phyloP scores from a whole-genome alignment of 1,139 yeast genomes.

The Yarrowia galli region DNA sequence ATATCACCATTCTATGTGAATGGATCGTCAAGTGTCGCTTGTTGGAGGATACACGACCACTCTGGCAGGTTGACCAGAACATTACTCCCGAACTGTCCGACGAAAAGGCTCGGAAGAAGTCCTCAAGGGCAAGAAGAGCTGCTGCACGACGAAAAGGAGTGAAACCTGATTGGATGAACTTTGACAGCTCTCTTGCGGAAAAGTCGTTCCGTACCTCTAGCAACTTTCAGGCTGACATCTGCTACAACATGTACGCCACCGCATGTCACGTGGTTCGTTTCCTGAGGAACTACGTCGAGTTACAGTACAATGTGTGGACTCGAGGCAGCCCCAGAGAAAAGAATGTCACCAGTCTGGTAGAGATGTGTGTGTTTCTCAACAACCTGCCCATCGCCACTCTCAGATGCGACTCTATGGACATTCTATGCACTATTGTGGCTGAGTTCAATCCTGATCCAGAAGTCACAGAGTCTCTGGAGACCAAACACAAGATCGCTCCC shows the following conservation, averaged over 20 bases:
- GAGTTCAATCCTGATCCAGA: slow-evolving; percentile 21
- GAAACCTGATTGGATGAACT: slow-evolving; percentile 30
- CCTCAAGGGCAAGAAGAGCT: slow-evolving; percentile 20
- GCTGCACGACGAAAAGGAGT: not conserved
- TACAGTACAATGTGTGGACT: slow-evolving; percentile 25
- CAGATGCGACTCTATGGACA: slow-evolving; percentile 34
- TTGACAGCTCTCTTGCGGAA: slow-evolving; percentile 4
- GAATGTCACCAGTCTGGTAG: slow-evolving; percentile 7
- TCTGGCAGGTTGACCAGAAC: slow-evolving; percentile 24
- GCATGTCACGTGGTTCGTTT: slow-evolving; percentile 26
- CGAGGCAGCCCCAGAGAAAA: not conserved
- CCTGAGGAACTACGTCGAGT: slow-evolving; percentile 11
- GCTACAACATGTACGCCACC: slow-evolving; percentile 32
- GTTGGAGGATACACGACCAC: slow-evolving; percentile 10
- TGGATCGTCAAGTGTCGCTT: slow-evolving; percentile 24
- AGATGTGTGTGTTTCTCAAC: slow-evolving; percentile 20
- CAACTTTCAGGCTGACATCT: slow-evolving; percentile 23
- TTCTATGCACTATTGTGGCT: slow-evolving; percentile 11
- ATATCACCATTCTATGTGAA: slow-evolving; percentile 1
- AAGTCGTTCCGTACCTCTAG: slow-evolving; percentile 12
- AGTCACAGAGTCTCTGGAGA: slow-evolving; percentile 1
- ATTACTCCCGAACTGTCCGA: not conserved
- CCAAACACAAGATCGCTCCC: not conserved
- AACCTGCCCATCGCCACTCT: slow-evolving; percentile 18
- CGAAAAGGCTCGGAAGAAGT: not conserved